Percentiles rank a stretch among this genome's conserved stretches.
phyloP scores from a whole-genome alignment of 2,329 filamentous ascomycete species.

The Paraconiothyrium brasiliense region DNA sequence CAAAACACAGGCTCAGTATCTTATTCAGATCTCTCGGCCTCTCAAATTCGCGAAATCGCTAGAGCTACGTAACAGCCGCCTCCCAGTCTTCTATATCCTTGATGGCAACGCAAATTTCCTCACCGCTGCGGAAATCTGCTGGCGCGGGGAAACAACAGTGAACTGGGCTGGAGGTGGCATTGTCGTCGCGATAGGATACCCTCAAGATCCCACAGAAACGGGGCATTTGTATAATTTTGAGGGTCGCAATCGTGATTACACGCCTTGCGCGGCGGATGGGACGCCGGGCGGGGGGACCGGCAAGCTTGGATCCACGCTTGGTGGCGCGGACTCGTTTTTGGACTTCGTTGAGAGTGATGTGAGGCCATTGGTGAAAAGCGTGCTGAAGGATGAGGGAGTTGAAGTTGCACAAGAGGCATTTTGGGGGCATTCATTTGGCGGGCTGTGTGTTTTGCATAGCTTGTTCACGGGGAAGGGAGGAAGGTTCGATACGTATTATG shows the following conservation, averaged over 20 bases:
- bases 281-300: neutral
- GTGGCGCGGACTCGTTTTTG: conserved; percentile 7
- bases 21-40: conserved; percentile 5
- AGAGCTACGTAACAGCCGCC: neutral
- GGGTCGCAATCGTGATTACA: neutral
- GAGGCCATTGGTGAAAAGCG: neutral
- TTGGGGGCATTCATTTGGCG: conserved; percentile 8
- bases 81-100: conserved; percentile 5
- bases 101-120: conserved; percentile 9
- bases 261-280: neutral
- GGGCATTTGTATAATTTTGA: conserved; percentile 1
- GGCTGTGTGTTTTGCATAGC: conserved; percentile 1
- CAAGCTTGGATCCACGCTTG: neutral
- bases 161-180: conserved; percentile 6
- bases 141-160: neutral
- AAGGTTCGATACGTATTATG: neutral
- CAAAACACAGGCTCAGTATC: conserved; percentile 2
- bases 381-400: neutral
- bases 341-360: conserved; percentile 2
- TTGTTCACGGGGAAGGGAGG: conserved; percentile 2
- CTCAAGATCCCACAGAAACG: conserved; percentile 1
- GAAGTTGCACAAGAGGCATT: conserved; percentile 2
- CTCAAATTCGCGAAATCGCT: neutral
- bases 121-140: conserved; percentile 6
- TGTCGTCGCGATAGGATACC: conserved; percentile 4